Conservation (phyloP, 2,329 filamentous ascomycete species). For the Ceratocystis papillata region DNA sequence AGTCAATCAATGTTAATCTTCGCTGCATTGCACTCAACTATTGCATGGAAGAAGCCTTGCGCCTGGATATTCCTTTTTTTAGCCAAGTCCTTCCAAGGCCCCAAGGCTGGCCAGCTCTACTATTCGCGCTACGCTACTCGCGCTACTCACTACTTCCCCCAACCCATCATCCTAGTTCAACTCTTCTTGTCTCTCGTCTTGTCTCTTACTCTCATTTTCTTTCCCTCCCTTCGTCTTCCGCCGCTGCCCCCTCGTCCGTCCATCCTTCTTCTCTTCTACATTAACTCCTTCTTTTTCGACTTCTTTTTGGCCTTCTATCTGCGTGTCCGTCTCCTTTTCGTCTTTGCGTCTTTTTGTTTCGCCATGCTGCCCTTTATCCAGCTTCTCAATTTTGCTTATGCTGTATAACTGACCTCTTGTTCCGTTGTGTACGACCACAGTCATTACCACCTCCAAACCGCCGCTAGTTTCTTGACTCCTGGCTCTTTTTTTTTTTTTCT, state of each 20-base stretch:
- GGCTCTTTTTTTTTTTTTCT: neutral
- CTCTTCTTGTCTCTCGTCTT: neutral
- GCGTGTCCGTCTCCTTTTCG: neutral
- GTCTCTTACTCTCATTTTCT: constrained; percentile 1
- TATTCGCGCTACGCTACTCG: no score
- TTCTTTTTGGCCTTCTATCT: neutral
- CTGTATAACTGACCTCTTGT: neutral
- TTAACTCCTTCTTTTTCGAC: constrained; percentile 3
- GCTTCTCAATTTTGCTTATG: constrained; percentile 9
- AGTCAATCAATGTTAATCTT: constrained; percentile 2
- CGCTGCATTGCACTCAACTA: constrained; percentile 20
- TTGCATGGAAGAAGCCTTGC: constrained; percentile 16
- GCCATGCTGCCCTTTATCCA: neutral
- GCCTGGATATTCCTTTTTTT: constrained; percentile 17
- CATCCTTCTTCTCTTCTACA: neutral
- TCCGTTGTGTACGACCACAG: neutral
- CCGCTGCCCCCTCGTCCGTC: neutral
- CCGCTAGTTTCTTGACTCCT: neutral
- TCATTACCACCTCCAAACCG: neutral
- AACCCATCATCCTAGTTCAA: constrained; percentile 11
- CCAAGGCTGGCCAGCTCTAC: neutral
- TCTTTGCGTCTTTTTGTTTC: neutral
- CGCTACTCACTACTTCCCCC: constrained; percentile 7
- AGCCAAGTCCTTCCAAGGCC: neutral
- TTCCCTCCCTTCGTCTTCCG: constrained; percentile 11